Evolutionary conservation across 2,329 filamentous ascomycete genomes (phyloP), one percentile per base, ranked within the genome.

Genomic region (Xylaria multiplex): DNA sequence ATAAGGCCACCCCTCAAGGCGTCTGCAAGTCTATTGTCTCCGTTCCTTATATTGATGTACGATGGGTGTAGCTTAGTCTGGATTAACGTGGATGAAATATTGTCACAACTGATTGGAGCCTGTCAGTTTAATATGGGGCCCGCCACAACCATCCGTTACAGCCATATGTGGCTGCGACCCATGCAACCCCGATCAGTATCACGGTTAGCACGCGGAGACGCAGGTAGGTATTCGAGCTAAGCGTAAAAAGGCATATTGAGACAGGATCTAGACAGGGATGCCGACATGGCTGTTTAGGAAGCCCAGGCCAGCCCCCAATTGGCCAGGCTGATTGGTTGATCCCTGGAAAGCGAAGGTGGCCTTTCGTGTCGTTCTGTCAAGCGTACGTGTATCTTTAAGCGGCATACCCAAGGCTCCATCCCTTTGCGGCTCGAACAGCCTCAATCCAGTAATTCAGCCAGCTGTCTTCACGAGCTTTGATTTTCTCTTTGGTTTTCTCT

Each of bases 261-360:
- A 50, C 35, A 42, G 45, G 43, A 6, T 14, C n/a, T 24, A 14
- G 22, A n/a, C 53, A 43, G 22, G 53, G 53, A 7, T 43, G 9
- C 46, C 46, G 13, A 24, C 24, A 49, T 16, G 24, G n/a, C 52
- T 32, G 53, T 16, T 35, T 40, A 40, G 37, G 42, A 48, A 35
- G 35, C n/a, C 11, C 9, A 32, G 50, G 8, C 62, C 55, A 61
- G 58, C 68, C 59, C 43, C 32, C 60, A 68, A 70, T 70, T 70
- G 68, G 66, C 49, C 43, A 16, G 59, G 27, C 35, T 66, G 66
- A 70, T 69, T 70, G 64, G 66, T 43, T 46, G 16, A 62, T 56
- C 55, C 62, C 52, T 62, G 58, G 61, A 75, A 74, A 69, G 72
- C 64, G 69, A 74, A 75, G 72, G 73, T 75, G 73, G 73, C 73